These are phyloP conservation scores for Globisporangium recalcitrans DNA, from an alignment of 352 stramenopile genomes.

Conservation along the genomic window DNA sequence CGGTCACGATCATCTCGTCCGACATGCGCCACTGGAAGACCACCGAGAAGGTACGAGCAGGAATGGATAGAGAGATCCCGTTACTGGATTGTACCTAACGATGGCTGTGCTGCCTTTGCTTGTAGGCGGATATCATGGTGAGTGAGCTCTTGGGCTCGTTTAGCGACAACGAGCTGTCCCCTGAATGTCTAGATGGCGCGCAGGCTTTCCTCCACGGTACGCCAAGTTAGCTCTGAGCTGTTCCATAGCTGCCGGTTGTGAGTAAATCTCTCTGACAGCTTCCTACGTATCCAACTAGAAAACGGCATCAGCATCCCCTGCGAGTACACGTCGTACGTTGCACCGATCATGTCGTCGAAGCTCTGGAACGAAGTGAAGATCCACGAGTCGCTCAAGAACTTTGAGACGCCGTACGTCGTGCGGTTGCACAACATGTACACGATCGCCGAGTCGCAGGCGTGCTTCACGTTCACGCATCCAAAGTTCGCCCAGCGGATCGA, in stretches of 20 bases:
- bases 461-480: conserved; percentile 95
- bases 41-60: conserved; percentile 41
- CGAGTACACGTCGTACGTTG: conserved; percentile 93
- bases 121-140: conserved; percentile 91
- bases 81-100: not conserved
- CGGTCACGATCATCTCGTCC: conserved; percentile 75
- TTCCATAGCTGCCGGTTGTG: too few relatives aligned
- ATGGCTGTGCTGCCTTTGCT: not conserved
- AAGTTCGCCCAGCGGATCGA: conserved; percentile 64
- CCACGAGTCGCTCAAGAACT: conserved; percentile 68
- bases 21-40: conserved; percentile 87
- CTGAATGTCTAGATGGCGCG: conserved; percentile 96
- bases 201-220: conserved; percentile 89
- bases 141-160: conserved; percentile 96
- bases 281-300: conserved; percentile 20
- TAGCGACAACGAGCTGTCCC: conserved; percentile 98
- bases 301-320: conserved; percentile 88
- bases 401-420: conserved; percentile 98
- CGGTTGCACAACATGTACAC: conserved; percentile 90
- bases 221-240: conserved; percentile 1
- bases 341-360: conserved; percentile 93
- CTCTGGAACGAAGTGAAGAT: conserved; percentile 90
- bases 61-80: not conserved
- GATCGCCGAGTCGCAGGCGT: conserved; percentile 81
- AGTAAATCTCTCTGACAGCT: too few relatives aligned